Conservation (phyloP, 371 early-diverging fungal species). For the Rhizopus stolonifer region DNA sequence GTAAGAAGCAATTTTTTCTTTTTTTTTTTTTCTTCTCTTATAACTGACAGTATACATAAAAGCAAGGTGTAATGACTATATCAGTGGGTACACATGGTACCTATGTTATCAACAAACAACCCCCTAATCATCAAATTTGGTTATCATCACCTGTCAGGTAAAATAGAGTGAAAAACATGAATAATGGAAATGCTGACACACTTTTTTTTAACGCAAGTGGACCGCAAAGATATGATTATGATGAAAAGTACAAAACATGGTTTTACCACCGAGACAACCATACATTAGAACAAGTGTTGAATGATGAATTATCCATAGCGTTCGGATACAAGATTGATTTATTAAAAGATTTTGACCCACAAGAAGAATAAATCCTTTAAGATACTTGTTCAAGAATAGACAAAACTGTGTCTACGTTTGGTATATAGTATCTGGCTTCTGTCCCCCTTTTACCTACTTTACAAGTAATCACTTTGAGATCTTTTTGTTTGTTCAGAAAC, state of each 20-base stretch:
- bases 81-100: constrained; percentile 85
- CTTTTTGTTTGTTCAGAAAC: constrained; percentile 55
- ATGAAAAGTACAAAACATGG: constrained; percentile 61
- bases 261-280: constrained; percentile 71
- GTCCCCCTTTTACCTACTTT: constrained; percentile 61
- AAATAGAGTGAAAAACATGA: too few species aligned
- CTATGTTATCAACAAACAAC: constrained; percentile 98
- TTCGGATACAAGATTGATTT: constrained; percentile 34
- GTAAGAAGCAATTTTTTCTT: constrained; percentile 46
- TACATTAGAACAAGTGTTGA: constrained; percentile 67
- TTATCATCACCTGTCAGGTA: constrained; percentile 91
- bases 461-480: constrained; percentile 49
- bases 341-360: constrained; percentile 25
- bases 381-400: constrained; percentile 33
- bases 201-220: too few species aligned
- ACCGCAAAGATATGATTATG: constrained; percentile 88
- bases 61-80: constrained; percentile 89
- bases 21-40: neutral
- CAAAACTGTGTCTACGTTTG: constrained; percentile 51
- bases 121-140: constrained; percentile 98
- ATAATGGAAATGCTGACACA: too few species aligned
- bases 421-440: constrained; percentile 57
- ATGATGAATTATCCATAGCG: constrained; percentile 61
- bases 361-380: constrained; percentile 11
- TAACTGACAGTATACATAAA: neutral